A percentile compares a stretch with the other conserved stretches of the same genome.
Evolutionary conservation across 805 yeast species (phyloP).

Genomic region (Helenozyma rhizophorensis): DNA sequence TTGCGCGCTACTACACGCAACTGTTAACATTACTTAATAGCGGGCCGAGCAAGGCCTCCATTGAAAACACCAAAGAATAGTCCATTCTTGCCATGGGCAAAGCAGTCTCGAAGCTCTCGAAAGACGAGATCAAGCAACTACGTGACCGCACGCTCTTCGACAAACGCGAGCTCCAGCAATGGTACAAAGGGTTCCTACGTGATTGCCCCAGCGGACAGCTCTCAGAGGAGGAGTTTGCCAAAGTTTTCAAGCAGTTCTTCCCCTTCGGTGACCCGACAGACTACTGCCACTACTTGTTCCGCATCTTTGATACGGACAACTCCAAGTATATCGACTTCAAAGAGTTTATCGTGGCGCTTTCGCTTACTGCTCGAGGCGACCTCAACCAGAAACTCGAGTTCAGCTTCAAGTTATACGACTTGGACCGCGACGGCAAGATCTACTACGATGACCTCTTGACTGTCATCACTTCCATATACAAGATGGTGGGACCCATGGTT

Average conservation of each 20-base stretch:
- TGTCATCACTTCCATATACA: slow-evolving; percentile 80
- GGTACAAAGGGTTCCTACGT: slow-evolving; percentile 94
- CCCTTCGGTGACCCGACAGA: slow-evolving; percentile 97
- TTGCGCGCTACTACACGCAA: background rate
- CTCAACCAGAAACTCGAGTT: slow-evolving; percentile 80
- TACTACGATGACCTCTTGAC: slow-evolving; percentile 73
- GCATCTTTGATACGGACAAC: slow-evolving; percentile 80
- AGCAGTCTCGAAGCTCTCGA: slow-evolving; percentile 86
- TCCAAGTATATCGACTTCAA: slow-evolving; percentile 84
- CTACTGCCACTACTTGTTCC: slow-evolving; percentile 82
- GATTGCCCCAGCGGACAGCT: slow-evolving; percentile 93
- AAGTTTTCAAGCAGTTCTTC: slow-evolving; percentile 92
- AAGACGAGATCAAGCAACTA: slow-evolving; percentile 80
- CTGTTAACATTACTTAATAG: background rate
- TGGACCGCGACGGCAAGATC: slow-evolving; percentile 72
- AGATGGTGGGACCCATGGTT: slow-evolving; percentile 95
- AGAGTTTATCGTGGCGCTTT: slow-evolving; percentile 84
- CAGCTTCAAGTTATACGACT: slow-evolving; percentile 87
- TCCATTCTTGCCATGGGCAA: slow-evolving; percentile 79
- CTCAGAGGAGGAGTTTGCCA: slow-evolving; percentile 80
- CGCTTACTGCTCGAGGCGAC: slow-evolving; percentile 82
- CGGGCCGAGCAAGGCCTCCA: too few relatives aligned
- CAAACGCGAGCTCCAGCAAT: slow-evolving; percentile 90
- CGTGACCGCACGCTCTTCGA: slow-evolving; percentile 88
- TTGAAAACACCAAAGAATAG: background rate